phyloP scores from a whole-genome alignment of 2,329 filamentous ascomycete species.

The Hymenoscyphus infarciens region DNA sequence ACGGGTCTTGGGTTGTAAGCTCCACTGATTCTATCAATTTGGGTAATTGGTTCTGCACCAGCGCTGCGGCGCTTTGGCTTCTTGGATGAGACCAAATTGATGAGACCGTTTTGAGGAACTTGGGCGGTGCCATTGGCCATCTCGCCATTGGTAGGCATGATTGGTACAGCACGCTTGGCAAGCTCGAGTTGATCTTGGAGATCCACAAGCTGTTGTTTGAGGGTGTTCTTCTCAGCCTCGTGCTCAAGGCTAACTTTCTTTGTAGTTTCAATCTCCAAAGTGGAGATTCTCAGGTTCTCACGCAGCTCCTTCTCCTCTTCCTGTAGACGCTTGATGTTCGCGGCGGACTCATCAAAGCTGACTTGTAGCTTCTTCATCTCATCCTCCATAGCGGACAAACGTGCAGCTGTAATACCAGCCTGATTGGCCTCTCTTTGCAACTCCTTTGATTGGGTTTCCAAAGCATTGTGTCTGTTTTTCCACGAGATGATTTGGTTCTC shows the following conservation, averaged over 20 bases:
- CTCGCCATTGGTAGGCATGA: slow-evolving; percentile 69
- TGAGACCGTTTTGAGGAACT: slow-evolving; percentile 68
- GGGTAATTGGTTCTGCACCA: slow-evolving; percentile 71
- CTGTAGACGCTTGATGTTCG: slow-evolving; percentile 89
- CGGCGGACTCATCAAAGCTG: slow-evolving; percentile 84
- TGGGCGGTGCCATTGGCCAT: slow-evolving; percentile 60
- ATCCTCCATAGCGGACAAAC: slow-evolving; percentile 85
- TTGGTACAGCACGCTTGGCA: slow-evolving; percentile 60
- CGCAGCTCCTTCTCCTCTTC: slow-evolving; percentile 86
- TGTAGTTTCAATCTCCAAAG: slow-evolving; percentile 74
- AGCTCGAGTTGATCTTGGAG: slow-evolving; percentile 89
- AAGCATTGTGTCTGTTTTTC: slow-evolving; percentile 85
- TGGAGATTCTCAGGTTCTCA: slow-evolving; percentile 76
- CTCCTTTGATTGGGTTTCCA: slow-evolving; percentile 89
- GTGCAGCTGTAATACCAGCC: slow-evolving; percentile 90
- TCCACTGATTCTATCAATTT: slow-evolving; percentile 84
- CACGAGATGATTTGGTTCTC: slow-evolving; percentile 94
- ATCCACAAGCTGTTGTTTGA: slow-evolving; percentile 84
- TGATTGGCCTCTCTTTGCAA: slow-evolving; percentile 96
- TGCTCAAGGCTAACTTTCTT: slow-evolving; percentile 71
- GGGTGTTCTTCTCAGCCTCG: slow-evolving; percentile 79
- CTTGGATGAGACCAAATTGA: slow-evolving; percentile 96
- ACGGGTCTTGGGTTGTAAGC: slow-evolving; percentile 93
- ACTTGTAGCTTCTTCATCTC: slow-evolving; percentile 90
- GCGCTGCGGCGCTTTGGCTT: slow-evolving; percentile 94